Percentiles rank a stretch among this genome's conserved stretches.
phyloP scores from a whole-genome alignment of 2,329 filamentous ascomycete genomes.

The Aphanoascus verrucosus region DNA sequence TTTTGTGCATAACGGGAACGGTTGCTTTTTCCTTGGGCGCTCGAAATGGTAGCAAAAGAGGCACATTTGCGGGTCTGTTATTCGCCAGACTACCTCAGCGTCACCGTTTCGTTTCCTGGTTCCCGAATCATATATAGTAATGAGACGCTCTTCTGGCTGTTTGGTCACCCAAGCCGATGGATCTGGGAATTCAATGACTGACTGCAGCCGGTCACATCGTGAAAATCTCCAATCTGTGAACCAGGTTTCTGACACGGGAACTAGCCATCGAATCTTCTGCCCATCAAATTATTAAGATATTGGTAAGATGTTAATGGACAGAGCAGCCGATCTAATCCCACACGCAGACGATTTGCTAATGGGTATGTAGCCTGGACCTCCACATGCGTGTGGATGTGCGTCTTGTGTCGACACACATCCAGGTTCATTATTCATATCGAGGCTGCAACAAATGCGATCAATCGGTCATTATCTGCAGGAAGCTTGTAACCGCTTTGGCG shows the following conservation, averaged over 20 bases:
- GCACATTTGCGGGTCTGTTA: neutral
- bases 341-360: too few relatives aligned
- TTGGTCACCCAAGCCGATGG: neutral
- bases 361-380: too few relatives aligned
- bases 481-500: too few relatives aligned
- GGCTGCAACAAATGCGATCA: too few relatives aligned
- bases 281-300: neutral
- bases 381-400: too few relatives aligned
- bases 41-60: neutral
- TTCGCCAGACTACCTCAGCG: neutral
- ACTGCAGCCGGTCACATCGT: neutral
- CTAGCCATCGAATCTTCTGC: neutral
- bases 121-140: neutral
- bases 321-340: too few relatives aligned
- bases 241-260: neutral
- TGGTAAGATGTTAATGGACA: neutral
- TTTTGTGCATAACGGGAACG: neutral
- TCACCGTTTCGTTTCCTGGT: neutral
- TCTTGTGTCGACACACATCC: too few relatives aligned
- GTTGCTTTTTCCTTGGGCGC: neutral
- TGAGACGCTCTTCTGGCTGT: neutral
- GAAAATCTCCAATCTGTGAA: neutral
- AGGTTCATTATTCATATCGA: too few relatives aligned
- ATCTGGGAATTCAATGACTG: neutral
- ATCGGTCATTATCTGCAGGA: too few relatives aligned